Evolutionary conservation across 495 filamentous ascomycete species (phyloP).

Genomic region (Penicillium robsamsonii): DNA sequence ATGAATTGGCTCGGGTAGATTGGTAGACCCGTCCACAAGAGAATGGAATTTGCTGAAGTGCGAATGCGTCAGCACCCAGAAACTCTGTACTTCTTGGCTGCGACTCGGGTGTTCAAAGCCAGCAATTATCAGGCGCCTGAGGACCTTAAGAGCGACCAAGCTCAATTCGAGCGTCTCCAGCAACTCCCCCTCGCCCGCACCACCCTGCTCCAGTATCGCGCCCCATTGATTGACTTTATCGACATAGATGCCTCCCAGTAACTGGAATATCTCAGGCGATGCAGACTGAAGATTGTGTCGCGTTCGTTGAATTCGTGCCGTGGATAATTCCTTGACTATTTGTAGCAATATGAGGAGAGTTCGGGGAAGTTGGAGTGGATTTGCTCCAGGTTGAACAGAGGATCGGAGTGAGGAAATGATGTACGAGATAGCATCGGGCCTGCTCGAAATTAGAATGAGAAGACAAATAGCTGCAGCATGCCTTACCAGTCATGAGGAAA

Average conservation of each 20-base stretch:
- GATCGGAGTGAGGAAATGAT: constrained; percentile 62
- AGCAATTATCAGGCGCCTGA: constrained; percentile 73
- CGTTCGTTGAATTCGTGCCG: constrained; percentile 67
- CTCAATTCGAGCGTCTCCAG: constrained; percentile 68
- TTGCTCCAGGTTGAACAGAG: constrained; percentile 41
- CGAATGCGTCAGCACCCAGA: constrained; percentile 70
- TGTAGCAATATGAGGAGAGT: constrained; percentile 75
- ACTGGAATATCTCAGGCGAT: constrained; percentile 74
- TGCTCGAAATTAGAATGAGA: constrained; percentile 20
- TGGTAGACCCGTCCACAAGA: constrained; percentile 29
- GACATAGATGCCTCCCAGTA: constrained; percentile 74
- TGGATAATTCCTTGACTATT: constrained; percentile 85
- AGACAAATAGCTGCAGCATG: background rate
- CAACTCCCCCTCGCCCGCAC: constrained; percentile 56
- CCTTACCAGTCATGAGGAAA: constrained; percentile 78
- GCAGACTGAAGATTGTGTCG: constrained; percentile 69
- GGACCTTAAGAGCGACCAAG: constrained; percentile 70
- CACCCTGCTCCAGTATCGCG: constrained; percentile 52
- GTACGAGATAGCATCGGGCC: constrained; percentile 51
- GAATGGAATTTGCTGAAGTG: constrained; percentile 70
- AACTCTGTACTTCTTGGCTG: constrained; percentile 65
- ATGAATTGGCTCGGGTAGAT: constrained; percentile 33
- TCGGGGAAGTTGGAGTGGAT: constrained; percentile 61
- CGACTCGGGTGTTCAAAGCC: constrained; percentile 84
- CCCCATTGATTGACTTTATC: constrained; percentile 72